Base-by-base conservation (phyloP, 2,329 filamentous ascomycete species). In the Aureobasidium subglaciale region DNA sequence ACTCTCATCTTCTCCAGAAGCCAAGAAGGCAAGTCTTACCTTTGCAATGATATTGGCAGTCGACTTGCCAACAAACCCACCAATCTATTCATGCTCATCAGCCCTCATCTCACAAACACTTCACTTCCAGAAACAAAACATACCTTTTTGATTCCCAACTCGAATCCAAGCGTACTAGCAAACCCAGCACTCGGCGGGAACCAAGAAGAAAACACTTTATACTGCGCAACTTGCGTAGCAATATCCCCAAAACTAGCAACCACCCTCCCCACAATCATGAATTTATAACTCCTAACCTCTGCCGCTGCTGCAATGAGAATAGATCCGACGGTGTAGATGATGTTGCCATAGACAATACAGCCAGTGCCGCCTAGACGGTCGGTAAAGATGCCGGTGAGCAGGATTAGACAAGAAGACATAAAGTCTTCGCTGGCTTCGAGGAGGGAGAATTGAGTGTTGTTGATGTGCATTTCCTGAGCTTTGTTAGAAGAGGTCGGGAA, bases 151-250 rank as follows among this genome's bases (percentile, higher is more conserved):
- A 85, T 75, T 0, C 75, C 80, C 0, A 85, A 71, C 63, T 85
- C 82, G 4, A 85, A 77, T 0, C 76, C 82, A 0, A 85, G 71
- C 0, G 81, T 85, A 0, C 80, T 81, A 0, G 81, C 82, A 62
- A 85, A 85, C 1, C 82, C 82, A 56, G 80, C 76, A 7, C 74
- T 80, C 0, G 82, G 82, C 0, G 81, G 73, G 59, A 85, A 85
- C 82, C 82, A 85, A 0, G 79, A 82, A 0, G 79, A 82, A 61
- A 85, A 85, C 59, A 85, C 77, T 58, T 84, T 83, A 64, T 84
- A 85, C 63, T 84, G 81, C 0, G 82, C 82, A 27, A 84, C 74
- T 60, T 85, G 81, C 0, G 82, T 85, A 0, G 82, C 79, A 18
- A 84, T 81, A 58, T 84, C 82, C n/a, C 82, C 82, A 0, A 85